Base-by-base conservation (phyloP, 495 filamentous ascomycete genomes). In the Ascodesmis nigricans region DNA sequence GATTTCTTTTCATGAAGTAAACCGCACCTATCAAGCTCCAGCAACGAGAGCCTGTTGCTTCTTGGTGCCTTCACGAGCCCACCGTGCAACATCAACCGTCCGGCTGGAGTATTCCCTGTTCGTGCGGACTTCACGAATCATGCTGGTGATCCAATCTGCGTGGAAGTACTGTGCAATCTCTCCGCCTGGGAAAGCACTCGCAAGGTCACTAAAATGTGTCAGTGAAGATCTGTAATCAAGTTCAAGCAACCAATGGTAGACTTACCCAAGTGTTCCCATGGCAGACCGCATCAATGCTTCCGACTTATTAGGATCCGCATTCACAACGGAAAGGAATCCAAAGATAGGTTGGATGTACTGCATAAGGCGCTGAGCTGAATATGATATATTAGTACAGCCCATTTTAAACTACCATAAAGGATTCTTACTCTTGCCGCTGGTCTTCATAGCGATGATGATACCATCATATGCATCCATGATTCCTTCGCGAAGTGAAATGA, bases 391-490 rank as follows among this genome's bases (percentile, higher is more conserved):
- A 53, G 53, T 14, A 38, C 22, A 21, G 25, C 7, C 22, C 19
- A 16, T 20, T 9, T 18, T 19, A 31, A 14, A 5, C 33, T 15
- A 24, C 6, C 23, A 25, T 3, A 15, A 9, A 7, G 5, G 17
- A 27, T 16, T 22, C 70, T 53, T 56, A 81, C 75, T 67, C 55
- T 82, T 81, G 56, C 65, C 65, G 30, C 62, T 73, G 30, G 64
- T 57, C 66, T 84, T 91, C 71, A 93, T 77, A 21, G 87, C 80
- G 51, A 82, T 67, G 41, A 97, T 76, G 29, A 84, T 82, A 47
- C 87, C 87, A 51, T 78, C 82, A 80, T 91, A 97, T 10, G 87
- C 87, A 66, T 97, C 87, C 78, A 93, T 91, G 38, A 95, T 91
- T 46, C 84, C 87, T 53, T 97, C 87, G 36, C 87, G 71, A 32